phyloP scores from a whole-genome alignment of 2,329 filamentous ascomycete genomes.

The Colletotrichum falcatum region DNA sequence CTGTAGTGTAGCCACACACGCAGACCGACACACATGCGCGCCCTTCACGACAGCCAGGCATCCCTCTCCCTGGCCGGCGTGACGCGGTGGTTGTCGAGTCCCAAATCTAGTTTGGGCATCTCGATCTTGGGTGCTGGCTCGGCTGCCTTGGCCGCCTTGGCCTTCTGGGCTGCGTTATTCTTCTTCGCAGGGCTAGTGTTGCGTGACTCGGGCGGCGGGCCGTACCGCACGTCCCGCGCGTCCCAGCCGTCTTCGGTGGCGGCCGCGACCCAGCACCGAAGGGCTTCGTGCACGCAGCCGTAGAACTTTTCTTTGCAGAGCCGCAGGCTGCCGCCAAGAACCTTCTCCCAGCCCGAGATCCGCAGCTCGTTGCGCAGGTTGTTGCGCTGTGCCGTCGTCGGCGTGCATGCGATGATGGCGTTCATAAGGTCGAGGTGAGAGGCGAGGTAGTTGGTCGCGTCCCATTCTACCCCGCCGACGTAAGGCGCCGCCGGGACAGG shows the following conservation, averaged over 20 bases:
- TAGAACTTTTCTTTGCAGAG: slow-evolving; percentile 99
- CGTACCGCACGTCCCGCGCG: slow-evolving; percentile 82
- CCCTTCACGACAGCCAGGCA: slow-evolving; percentile 27
- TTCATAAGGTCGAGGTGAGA: slow-evolving; percentile 94
- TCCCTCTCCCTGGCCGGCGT: slow-evolving; percentile 48
- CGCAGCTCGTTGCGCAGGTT: slow-evolving; percentile 79
- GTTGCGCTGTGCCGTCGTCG: slow-evolving; percentile 78
- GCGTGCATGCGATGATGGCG: slow-evolving; percentile 85
- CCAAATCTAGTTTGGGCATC: slow-evolving; percentile 68
- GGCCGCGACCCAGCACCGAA: slow-evolving; percentile 91
- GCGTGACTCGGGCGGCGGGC: slow-evolving; percentile 62
- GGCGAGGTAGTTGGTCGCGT: slow-evolving; percentile 95
- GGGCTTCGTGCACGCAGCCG: slow-evolving; percentile 86
- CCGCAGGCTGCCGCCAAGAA: slow-evolving; percentile 85
- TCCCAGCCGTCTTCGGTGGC: slow-evolving; percentile 91
- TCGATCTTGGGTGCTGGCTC: slow-evolving; percentile 72
- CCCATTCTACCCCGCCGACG: slow-evolving; percentile 98
- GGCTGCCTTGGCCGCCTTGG: slow-evolving; percentile 64
- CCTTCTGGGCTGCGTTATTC: slow-evolving; percentile 52
- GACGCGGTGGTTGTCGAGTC: slow-evolving; percentile 46
- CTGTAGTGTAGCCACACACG: too few species aligned
- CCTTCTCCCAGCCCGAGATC: slow-evolving; percentile 90
- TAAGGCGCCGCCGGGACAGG: slow-evolving; percentile 96
- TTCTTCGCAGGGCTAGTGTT: slow-evolving; percentile 61
- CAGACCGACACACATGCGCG: not conserved